Conservation (phyloP, 2,329 filamentous ascomycete genomes). For the Clonostachys solani region DNA sequence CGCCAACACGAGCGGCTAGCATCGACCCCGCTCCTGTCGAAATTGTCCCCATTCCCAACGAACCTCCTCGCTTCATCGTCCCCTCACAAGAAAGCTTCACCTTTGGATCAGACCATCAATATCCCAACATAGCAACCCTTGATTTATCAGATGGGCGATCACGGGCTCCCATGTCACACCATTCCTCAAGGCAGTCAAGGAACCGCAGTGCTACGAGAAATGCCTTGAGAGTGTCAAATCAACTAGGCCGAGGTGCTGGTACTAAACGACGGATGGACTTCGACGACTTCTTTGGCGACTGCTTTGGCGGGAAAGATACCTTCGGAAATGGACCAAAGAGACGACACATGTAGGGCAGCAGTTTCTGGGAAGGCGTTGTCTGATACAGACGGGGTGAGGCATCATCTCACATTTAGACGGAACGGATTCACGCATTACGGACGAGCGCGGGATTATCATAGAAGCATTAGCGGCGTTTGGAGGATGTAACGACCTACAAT, state of each 20-base stretch:
- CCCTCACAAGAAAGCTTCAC: constrained; percentile 61
- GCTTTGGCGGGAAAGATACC: constrained; percentile 58
- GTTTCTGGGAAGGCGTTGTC: too few relatives aligned
- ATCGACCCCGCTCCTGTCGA: too few relatives aligned
- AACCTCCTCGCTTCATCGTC: constrained; percentile 34
- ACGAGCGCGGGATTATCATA: constrained; percentile 27
- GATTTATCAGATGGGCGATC: constrained; percentile 49
- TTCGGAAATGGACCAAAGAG: constrained; percentile 46
- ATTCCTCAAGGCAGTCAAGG: constrained; percentile 6
- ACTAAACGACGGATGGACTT: constrained; percentile 71
- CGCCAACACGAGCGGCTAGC: neutral
- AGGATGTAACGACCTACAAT: constrained; percentile 17
- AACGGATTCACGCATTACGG: constrained; percentile 20
- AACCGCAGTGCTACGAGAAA: constrained; percentile 7
- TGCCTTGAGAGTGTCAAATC: constrained; percentile 12
- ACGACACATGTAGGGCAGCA: constrained; percentile 31
- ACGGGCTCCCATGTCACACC: constrained; percentile 12
- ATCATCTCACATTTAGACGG: constrained; percentile 2
- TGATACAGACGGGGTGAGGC: neutral
- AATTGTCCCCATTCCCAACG: constrained; percentile 5
- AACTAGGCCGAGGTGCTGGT: constrained; percentile 61
- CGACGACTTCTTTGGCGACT: constrained; percentile 71
- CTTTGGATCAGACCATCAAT: constrained; percentile 61
- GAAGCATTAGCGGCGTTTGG: constrained; percentile 28
- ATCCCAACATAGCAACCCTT: constrained; percentile 57